These are phyloP conservation scores for Phytopythium delawarense DNA, from an alignment of 352 stramenopile genomes.

Conservation along the genomic window DNA sequence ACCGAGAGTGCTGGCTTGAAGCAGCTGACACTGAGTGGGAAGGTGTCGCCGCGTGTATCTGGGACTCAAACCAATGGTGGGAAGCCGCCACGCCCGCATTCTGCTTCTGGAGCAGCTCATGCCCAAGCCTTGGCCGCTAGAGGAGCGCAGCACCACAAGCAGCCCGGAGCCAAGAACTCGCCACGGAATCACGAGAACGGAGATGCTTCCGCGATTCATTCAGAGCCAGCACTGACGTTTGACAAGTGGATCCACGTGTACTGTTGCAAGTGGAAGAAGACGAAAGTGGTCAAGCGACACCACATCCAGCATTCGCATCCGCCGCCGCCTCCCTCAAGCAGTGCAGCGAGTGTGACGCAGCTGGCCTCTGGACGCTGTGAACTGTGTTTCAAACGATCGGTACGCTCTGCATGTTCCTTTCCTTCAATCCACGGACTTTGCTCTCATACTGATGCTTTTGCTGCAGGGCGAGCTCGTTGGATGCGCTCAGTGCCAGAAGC, in stretches of 20 bases:
- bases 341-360: constrained; percentile 15
- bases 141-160: not conserved
- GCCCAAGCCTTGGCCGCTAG: not conserved
- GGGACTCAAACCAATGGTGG: not conserved
- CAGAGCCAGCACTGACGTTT: constrained; percentile 7
- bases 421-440: not conserved
- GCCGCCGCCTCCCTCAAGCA: constrained; percentile 13
- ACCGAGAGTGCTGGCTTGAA: not conserved
- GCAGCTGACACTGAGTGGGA: not conserved
- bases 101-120: not conserved
- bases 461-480: constrained; percentile 41
- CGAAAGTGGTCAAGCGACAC: constrained; percentile 57
- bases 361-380: constrained; percentile 34
- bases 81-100: not conserved
- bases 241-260: constrained; percentile 77
- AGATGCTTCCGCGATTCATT: not conserved
- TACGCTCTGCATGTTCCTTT: constrained; percentile 12
- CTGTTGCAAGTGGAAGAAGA: constrained; percentile 72
- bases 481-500: constrained; percentile 56
- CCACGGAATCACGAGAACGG: not conserved
- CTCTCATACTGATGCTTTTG: not conserved
- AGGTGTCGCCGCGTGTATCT: not conserved
- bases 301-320: constrained; percentile 54
- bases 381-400: constrained; percentile 43
- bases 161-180: not conserved